Evolutionary conservation across 139 green algal species (phyloP).

Genomic region (Chlamydomonas eustigma): DNA sequence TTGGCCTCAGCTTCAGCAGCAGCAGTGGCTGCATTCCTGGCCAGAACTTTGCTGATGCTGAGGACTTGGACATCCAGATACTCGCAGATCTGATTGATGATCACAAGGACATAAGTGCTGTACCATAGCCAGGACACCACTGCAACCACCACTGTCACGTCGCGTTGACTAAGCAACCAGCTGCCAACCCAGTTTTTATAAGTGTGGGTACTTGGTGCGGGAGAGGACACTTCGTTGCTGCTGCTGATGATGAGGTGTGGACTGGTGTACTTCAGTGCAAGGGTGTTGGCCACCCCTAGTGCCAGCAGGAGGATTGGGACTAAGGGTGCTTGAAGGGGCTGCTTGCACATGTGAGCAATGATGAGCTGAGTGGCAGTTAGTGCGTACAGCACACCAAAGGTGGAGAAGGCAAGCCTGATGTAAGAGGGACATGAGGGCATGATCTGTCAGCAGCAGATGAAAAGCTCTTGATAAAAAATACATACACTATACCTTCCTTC

Average conservation of each 20-base stretch:
- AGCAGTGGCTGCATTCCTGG: neutral
- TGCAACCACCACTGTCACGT: constrained; percentile 22
- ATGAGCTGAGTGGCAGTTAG: constrained; percentile 71
- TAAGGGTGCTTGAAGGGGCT: constrained; percentile 56
- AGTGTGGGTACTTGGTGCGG: too few relatives aligned
- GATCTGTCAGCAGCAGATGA: neutral
- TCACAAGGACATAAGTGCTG: constrained; percentile 44
- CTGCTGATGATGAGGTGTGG: neutral
- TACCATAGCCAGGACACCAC: constrained; percentile 53
- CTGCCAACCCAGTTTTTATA: neutral
- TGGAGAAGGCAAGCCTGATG: constrained; percentile 12
- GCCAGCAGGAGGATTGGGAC: constrained; percentile 43
- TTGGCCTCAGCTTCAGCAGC: neutral
- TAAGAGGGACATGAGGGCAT: neutral
- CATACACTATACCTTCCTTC: neutral
- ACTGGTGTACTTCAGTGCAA: constrained; percentile 11
- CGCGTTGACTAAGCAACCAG: neutral
- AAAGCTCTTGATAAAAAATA: too few relatives aligned
- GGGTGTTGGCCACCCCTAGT: constrained; percentile 21
- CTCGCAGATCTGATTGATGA: constrained; percentile 68
- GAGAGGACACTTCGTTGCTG: neutral
- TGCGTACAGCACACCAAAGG: constrained; percentile 57
- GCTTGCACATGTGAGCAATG: constrained; percentile 89
- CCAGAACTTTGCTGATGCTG: constrained; percentile 19
- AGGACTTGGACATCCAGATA: constrained; percentile 76